A percentile compares a stretch with the other conserved stretches of the same genome.
phyloP scores from a whole-genome alignment of 345 rosid genomes.

The Clausena lansium region DNA sequence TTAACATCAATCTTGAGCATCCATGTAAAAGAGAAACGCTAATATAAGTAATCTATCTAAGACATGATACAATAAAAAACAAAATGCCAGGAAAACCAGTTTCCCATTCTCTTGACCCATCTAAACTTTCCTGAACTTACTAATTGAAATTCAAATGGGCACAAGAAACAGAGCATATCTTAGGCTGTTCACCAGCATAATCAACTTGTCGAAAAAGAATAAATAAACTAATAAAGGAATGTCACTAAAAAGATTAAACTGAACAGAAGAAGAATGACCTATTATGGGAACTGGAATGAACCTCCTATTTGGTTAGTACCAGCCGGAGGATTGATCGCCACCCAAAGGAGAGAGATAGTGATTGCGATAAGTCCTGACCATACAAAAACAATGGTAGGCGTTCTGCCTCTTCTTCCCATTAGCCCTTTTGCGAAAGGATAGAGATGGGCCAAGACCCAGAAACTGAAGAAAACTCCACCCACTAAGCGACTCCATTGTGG shows the following conservation, averaged over 20 bases:
- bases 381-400: conserved; percentile 93
- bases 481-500: conserved; percentile 87
- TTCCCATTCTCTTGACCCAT: conserved; percentile 6
- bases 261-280: conserved; percentile 28
- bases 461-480: conserved; percentile 97
- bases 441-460: conserved; percentile 99
- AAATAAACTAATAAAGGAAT: conserved; percentile 29
- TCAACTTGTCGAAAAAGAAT: conserved; percentile 13
- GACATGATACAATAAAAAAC: conserved; percentile 6
- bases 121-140: not conserved
- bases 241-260: conserved; percentile 8
- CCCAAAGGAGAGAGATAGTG: conserved; percentile 96
- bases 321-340: conserved; percentile 87
- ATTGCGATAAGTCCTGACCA: conserved; percentile 97
- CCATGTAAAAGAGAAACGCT: not conserved
- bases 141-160: conserved; percentile 9
- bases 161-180: conserved; percentile 14
- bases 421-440: conserved; percentile 96
- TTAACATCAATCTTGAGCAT: not conserved
- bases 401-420: conserved; percentile 96
- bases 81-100: conserved; percentile 13
- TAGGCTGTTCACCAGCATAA: conserved; percentile 21
- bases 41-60: not conserved
- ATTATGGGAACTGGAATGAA: conserved; percentile 85
- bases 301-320: conserved; percentile 77